Percentiles rank a stretch among this genome's conserved stretches.
Evolutionary conservation across 2,329 filamentous ascomycete genomes (phyloP).

Genomic region (Coleophoma eucalyptorum): DNA sequence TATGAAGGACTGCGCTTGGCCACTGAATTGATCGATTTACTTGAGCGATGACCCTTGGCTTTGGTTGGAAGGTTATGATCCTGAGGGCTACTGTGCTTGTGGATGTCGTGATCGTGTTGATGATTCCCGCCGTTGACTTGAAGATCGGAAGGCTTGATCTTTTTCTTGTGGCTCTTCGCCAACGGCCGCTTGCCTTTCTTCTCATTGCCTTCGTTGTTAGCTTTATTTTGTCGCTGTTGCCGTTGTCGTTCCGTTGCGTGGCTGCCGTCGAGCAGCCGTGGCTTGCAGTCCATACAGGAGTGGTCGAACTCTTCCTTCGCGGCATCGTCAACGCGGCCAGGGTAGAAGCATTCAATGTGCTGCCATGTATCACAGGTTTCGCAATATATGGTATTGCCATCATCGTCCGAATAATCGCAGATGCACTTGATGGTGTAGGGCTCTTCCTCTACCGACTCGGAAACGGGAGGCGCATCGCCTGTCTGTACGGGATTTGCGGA

Average conservation of each 20-base stretch:
- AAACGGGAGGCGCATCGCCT: constrained; percentile 23
- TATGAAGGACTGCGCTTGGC: constrained; percentile 60
- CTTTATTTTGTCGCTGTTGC: constrained; percentile 52
- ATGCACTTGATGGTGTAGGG: constrained; percentile 98
- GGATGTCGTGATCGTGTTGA: constrained; percentile 47
- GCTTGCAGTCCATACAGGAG: constrained; percentile 85
- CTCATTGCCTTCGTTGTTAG: constrained; percentile 46
- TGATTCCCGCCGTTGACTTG: constrained; percentile 62
- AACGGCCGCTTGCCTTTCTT: constrained; percentile 72
- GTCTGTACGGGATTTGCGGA: constrained; percentile 18
- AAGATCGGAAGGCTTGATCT: constrained; percentile 66
- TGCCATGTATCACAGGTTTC: constrained; percentile 97
- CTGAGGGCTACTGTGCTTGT: constrained; percentile 42
- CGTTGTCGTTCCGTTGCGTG: constrained; percentile 71
- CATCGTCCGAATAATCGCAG: constrained; percentile 88
- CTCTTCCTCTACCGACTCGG: constrained; percentile 63
- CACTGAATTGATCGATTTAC: constrained; percentile 70
- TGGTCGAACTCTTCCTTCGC: constrained; percentile 71
- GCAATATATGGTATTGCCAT: constrained; percentile 96
- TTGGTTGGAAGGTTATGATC: constrained; percentile 57
- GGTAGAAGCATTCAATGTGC: constrained; percentile 95
- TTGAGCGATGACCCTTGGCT: constrained; percentile 76
- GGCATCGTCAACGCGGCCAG: constrained; percentile 66
- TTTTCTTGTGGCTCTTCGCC: constrained; percentile 86
- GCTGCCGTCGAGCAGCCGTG: constrained; percentile 68